phyloP scores from a whole-genome alignment of 352 stramenopile species.

The Pythium scleroteichum region DNA sequence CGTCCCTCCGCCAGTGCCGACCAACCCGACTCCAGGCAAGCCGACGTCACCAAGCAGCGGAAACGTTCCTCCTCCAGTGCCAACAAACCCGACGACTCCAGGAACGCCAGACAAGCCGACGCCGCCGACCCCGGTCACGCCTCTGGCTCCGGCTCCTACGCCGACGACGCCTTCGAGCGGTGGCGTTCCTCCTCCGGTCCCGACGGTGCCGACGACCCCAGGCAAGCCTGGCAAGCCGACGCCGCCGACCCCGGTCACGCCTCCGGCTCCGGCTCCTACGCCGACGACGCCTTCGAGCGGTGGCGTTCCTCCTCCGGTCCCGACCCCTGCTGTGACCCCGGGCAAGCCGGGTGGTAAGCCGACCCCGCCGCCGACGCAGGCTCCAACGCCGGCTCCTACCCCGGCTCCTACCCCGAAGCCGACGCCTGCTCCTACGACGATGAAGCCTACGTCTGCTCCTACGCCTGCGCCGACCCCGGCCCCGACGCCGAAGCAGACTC shows the following conservation, averaged over 20 bases:
- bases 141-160: neutral
- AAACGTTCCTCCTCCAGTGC: neutral
- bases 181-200: neutral
- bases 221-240: conserved; percentile 1
- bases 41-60: neutral
- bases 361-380: neutral
- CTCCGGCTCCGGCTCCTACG: neutral
- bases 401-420: neutral
- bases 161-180: neutral
- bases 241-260: neutral
- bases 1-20: neutral
- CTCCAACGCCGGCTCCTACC: neutral
- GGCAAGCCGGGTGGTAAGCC: conserved; percentile 1
- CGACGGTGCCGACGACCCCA: neutral
- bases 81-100: neutral
- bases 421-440: neutral
- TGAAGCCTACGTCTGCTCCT: neutral
- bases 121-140: neutral
- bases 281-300: neutral
- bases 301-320: neutral
- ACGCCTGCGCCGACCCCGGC: neutral
- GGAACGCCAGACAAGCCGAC: neutral
- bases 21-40: neutral
- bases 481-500: neutral
- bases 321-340: neutral